Base-by-base conservation (phyloP, 768 basidiomycete species). In the Myochromella boudieri region DNA sequence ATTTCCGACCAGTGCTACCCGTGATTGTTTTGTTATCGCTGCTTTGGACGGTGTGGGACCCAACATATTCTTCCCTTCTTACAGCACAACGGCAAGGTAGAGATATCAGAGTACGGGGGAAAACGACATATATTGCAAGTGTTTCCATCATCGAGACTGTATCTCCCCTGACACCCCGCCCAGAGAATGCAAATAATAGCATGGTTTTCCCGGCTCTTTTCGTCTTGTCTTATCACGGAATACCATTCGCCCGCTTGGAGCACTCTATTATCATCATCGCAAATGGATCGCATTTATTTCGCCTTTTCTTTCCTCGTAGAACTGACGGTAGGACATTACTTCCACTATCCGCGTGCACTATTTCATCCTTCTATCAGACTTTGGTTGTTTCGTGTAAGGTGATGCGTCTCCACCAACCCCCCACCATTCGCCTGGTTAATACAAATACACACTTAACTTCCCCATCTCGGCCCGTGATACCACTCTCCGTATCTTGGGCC, bases 41-140 rank as follows among this genome's bases (percentile, higher is more conserved):
- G 12, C 58, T 85, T 5, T 95, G 92, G 85, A 82, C 82, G 0
- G 81, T 76, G 1, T 95, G 93, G 93, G 84, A 95, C 60, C 92
- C 91, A 10, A 87, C 87, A 15, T 92, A 91, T 63, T 66, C 76
- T 18, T 69, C 77, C 8, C 68, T 79, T 44, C 75, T 75, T 53
- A 75, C 69, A 53, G 81, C 84, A 10, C 76, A 79, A 55, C 68
- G 77, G 32, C 87, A 91, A 69, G 87, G 89, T 2, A 79, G 87
- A 15, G 77, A 82, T 51, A 74, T 91, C 18, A 80, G 85, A 39
- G 68, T 88, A 27, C 74, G 70, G 21, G 87, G 89, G 17, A 87
- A 82, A 62, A 65, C 64, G 7, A 58, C 63, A 47, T 87, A 91
- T 59, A 81, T 78, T 51, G 89, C 85, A 59, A 44, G 84, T 65